Conservation (phyloP, 1,284 basidiomycete species). For the Flammula alnicola region DNA sequence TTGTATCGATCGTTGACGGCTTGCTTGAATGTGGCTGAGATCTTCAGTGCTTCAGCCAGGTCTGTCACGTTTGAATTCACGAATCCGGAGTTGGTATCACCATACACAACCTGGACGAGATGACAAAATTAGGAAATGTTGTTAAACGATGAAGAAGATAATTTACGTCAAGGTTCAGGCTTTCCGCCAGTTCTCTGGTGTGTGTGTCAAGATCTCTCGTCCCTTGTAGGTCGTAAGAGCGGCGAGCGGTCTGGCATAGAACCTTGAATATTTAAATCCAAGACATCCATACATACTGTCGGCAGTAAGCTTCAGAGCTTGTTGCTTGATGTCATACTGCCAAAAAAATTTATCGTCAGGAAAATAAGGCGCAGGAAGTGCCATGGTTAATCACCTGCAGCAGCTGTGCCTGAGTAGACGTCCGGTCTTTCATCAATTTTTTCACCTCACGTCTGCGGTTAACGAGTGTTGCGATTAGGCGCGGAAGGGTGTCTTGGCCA, state of each 20-base stretch:
- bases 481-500: constrained; percentile 88
- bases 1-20: constrained; percentile 96
- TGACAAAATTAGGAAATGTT: constrained; percentile 1
- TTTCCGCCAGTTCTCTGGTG: constrained; percentile 92
- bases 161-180: constrained; percentile 84
- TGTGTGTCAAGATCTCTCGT: constrained; percentile 95
- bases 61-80: constrained; percentile 96
- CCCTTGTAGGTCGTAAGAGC: constrained; percentile 98
- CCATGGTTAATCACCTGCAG: constrained; percentile 74
- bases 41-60: constrained; percentile 87
- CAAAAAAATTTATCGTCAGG: background rate
- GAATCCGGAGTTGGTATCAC: constrained; percentile 98
- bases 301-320: constrained; percentile 96
- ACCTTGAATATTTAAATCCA: constrained; percentile 96
- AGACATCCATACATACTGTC: constrained; percentile 99
- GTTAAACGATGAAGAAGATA: background rate
- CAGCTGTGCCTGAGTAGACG: constrained; percentile 75
- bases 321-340: constrained; percentile 96
- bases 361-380: background rate
- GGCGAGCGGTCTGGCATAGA: constrained; percentile 96
- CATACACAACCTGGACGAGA: constrained; percentile 85
- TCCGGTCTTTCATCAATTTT: constrained; percentile 92
- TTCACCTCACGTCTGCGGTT: constrained; percentile 91
- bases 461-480: constrained; percentile 95
- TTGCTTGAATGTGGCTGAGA: constrained; percentile 93